Evolutionary conservation across 1,284 basidiomycete genomes (phyloP), one percentile per base, ranked within the genome.

Genomic region (Kwoniella shivajii): DNA sequence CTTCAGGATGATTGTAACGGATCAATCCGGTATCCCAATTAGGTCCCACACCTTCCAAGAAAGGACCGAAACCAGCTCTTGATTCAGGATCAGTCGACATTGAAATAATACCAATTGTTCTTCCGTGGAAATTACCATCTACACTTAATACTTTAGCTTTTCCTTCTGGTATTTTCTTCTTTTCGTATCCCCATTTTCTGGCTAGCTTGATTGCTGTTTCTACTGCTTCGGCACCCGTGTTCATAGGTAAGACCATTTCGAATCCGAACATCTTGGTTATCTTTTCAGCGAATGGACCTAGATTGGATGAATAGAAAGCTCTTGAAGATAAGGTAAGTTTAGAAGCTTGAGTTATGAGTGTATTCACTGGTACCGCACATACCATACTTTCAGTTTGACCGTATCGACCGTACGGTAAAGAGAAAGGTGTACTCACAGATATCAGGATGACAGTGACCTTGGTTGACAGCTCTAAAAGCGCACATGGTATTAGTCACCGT

Each of bases 171-270:
- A 93, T 88, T 47, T 86, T 87, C 82, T 93, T 98, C 80, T 86
- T 85, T 81, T 83, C 82, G 78, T 95, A 94, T 39, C 56, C 92
- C 92, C 93, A 96, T 80, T 94, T 94, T 66, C 92, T 81, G 0
- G 92, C 86, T 22, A 96, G 83, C 82, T 83, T 83, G 74, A 84
- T 78, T 14, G 83, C 83, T 0, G 93, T 96, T 81, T 99, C 94
- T 59, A 99, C 95, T 7, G 95, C 95, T 75, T 99, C 95, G 2
- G 93, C 94, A 41, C 95, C 95, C 0, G 95, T 99, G 83, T 99
- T 99, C 93, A 99, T 97, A 22, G 95, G 95, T n/a, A 99, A 83
- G 10, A 98, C 92, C 87, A 94, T 94, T 60, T 92, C 90, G 73
- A 90, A 95, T 14, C 87, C 88, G 69, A 94, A 92, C 78, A 91